Evolutionary conservation across 257 asterid species (phyloP).

Genomic region (Pogostemon cablin): DNA sequence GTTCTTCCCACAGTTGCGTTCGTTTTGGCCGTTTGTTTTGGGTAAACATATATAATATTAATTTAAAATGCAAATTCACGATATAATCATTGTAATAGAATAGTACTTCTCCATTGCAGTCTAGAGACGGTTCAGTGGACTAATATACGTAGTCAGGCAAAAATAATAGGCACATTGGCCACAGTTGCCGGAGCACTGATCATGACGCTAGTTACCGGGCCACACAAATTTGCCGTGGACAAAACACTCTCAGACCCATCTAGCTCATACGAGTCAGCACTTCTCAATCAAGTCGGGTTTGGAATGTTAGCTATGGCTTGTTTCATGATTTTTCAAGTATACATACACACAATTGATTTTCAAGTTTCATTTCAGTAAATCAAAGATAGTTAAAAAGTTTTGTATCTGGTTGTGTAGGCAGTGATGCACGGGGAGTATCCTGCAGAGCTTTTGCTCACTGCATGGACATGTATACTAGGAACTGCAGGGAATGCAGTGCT

Average conservation of each 20-base stretch:
- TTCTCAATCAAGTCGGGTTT: conserved; percentile 70
- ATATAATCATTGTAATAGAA: no score
- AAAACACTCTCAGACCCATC: conserved; percentile 40
- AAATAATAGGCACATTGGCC: conserved; percentile 75
- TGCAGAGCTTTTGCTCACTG: conserved; percentile 81
- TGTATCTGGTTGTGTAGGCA: conserved; percentile 46
- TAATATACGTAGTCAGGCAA: conserved; percentile 91
- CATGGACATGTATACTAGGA: conserved; percentile 94
- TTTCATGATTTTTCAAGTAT: conserved; percentile 93
- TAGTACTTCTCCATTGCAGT: no score
- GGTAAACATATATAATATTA: no score
- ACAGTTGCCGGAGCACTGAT: conserved; percentile 97
- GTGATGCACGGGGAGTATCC: conserved; percentile 73
- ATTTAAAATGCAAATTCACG: no score
- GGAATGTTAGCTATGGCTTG: conserved; percentile 93
- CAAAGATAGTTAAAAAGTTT: no score
- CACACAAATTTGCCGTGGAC: conserved; percentile 75
- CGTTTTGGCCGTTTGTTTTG: conserved; percentile 78
- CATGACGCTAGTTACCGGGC: conserved; percentile 85
- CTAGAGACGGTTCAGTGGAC: conserved; percentile 70
- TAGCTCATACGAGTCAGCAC: conserved; percentile 58
- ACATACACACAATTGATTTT: no score
- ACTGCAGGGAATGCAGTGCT: conserved; percentile 67
- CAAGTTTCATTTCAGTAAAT: no score
- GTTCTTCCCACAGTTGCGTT: conserved; percentile 95